Evolutionary conservation across 768 basidiomycete genomes (phyloP).

Genomic region (Lactarius akahatsu): DNA sequence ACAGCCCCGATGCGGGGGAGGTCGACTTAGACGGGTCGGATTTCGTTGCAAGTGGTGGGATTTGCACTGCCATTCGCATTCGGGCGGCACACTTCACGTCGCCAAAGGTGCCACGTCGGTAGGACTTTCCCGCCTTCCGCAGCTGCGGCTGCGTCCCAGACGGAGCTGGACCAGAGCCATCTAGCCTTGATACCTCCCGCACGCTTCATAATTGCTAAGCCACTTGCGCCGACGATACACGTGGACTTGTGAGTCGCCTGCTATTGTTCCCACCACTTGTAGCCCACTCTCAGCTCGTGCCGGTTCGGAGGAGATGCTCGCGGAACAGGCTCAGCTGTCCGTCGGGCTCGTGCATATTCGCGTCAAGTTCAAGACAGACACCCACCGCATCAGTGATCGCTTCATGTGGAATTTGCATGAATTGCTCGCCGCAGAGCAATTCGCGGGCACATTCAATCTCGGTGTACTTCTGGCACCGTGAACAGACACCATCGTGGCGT

Average conservation of each 20-base stretch:
- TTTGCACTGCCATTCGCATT: constrained; percentile 53
- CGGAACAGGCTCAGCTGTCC: no score
- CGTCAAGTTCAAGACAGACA: no score
- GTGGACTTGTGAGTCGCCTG: constrained; percentile 63
- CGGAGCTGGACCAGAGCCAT: constrained; percentile 59
- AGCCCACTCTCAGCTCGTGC: constrained; percentile 11
- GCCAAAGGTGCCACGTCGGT: constrained; percentile 48
- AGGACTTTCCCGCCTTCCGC: constrained; percentile 34
- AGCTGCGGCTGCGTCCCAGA: constrained; percentile 31
- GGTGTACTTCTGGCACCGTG: no score
- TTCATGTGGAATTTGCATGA: no score
- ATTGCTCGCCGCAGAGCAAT: no score
- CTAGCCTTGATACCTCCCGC: constrained; percentile 52
- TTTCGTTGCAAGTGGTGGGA: constrained; percentile 64
- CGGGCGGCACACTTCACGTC: constrained; percentile 8
- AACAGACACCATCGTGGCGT: no score
- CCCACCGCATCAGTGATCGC: no score
- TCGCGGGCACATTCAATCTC: no score
- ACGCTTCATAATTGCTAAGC: constrained; percentile 65
- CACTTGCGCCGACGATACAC: constrained; percentile 58
- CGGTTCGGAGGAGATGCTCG: constrained; percentile 49
- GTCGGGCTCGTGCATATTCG: no score
- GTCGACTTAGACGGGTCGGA: constrained; percentile 85
- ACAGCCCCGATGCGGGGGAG: constrained; percentile 76
- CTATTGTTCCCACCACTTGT: constrained; percentile 26